Evolutionary conservation across 805 yeast species (phyloP).

Genomic region (Barnettozyma botsteinii): DNA sequence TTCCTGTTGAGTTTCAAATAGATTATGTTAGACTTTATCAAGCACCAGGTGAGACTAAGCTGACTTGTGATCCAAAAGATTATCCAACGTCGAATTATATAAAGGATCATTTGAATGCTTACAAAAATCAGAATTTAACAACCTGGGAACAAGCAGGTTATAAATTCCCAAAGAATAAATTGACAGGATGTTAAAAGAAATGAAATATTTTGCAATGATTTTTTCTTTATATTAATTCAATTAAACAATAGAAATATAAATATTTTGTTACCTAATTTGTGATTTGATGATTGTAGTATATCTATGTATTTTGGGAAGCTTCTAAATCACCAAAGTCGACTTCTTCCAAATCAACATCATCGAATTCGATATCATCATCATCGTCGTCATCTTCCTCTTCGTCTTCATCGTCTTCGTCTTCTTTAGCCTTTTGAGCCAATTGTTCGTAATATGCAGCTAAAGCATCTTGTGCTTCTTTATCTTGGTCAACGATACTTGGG

Average conservation of each 20-base stretch:
- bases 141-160: conserved; percentile 75
- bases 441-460: conserved; percentile 24
- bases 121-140: conserved; percentile 63
- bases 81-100: conserved; percentile 87
- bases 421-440: conserved; percentile 23
- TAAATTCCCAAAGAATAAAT: conserved; percentile 52
- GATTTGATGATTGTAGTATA: no score
- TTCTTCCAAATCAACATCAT: conserved; percentile 45
- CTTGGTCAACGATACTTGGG: conserved; percentile 19
- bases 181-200: conserved; percentile 35
- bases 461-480: conserved; percentile 22
- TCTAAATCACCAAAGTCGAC: conserved; percentile 30
- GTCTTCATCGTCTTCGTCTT: conserved; percentile 21
- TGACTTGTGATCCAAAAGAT: conserved; percentile 83
- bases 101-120: conserved; percentile 60
- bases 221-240: no score
- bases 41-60: conserved; percentile 51
- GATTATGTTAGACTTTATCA: conserved; percentile 94
- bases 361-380: conserved; percentile 60
- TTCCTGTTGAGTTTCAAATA: conserved; percentile 72
- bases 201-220: neutral
- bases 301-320: conserved; percentile 11
- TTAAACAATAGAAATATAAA: no score
- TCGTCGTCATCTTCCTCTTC: conserved; percentile 26
- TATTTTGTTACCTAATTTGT: no score